Evolutionary conservation across 2,329 filamentous ascomycete genomes (phyloP).

Genomic region (Curvularia spicifera): DNA sequence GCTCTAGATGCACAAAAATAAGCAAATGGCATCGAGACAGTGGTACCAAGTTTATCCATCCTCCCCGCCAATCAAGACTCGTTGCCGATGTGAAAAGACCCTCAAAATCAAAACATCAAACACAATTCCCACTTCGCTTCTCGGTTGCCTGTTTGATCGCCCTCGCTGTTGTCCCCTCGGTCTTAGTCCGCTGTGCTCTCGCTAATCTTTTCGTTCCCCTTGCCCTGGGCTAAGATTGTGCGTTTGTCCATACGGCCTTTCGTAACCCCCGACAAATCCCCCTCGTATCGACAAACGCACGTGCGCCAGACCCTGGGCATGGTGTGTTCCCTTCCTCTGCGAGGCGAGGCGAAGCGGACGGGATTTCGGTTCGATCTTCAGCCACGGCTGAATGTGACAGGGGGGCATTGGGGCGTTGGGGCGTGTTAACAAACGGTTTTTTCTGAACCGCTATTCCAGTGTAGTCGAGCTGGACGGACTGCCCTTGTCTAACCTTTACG

Average conservation of each 20-base stretch:
- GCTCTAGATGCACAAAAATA: constrained; percentile 5
- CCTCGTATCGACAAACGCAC: constrained; percentile 6
- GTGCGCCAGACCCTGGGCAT: constrained; percentile 9
- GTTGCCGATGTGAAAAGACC: background rate
- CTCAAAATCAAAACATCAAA: constrained; percentile 9
- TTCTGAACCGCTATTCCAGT: constrained; percentile 16
- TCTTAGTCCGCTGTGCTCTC: background rate
- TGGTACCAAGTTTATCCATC: constrained; percentile 4
- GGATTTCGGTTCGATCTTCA: constrained; percentile 12
- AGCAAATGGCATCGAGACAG: constrained; percentile 11
- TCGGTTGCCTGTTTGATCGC: constrained; percentile 11
- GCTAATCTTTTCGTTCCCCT: constrained; percentile 2
- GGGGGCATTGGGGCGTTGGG: background rate
- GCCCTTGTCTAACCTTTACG: background rate
- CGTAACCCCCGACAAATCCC: background rate
- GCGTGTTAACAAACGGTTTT: constrained; percentile 5
- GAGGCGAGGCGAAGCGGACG: constrained; percentile 16
- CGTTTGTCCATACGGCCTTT: constrained; percentile 6
- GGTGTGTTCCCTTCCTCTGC: background rate
- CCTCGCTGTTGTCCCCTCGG: background rate
- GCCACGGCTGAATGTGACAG: constrained; percentile 8
- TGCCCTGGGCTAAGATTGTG: background rate
- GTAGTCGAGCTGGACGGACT: constrained; percentile 1
- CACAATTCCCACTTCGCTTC: constrained; percentile 2
- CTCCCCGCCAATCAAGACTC: constrained; percentile 12